Evolutionary conservation across 148 eudicot species (phyloP), one percentile per base, ranked within the genome.

Genomic region (Bassia scoparia): DNA sequence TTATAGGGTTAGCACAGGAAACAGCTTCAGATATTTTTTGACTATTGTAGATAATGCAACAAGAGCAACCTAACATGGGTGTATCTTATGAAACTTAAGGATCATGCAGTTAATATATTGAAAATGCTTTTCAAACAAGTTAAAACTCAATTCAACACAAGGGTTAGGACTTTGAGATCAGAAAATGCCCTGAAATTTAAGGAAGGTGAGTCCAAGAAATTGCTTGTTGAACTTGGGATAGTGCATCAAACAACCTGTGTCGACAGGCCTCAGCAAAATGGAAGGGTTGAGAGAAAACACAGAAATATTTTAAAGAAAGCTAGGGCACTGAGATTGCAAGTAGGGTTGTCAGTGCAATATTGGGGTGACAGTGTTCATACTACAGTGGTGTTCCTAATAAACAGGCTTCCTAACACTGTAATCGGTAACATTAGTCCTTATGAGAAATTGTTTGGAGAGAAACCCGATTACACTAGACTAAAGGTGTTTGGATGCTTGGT

Each of bases 241-340:
- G 0, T 26, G 7, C 59, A 68, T 30, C 71, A 49, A 50, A 68
- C 71, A 12, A 4, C 70, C 24, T 67, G 70, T 48, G 56, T 48
- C 1, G 24, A 67, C 7, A 46, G 55, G 5, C 31, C 58, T 12
- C 55, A 67, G 14, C 55, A 67, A 4, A 67, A 67, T 46, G 70
- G 56, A 1, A 46, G 55, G 21, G 55, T 27, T 4, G 35, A 67
- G 5, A 14, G 35, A n/a, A 67, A 67, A 18, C 56, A 67, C 27
- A 46, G 37, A 26, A 31, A 67, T 23, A 16, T 67, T 12, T 41
- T 67, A 18, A 55, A 67, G 5, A 46, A 27, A 5, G 18, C 69
- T 1, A 12, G 69, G 3, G 69, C 69, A 16, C 20, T 66, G 0
- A 41, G 53, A 0, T 26, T 67, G 3, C 70, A 67, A 18, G 55